Percentiles rank a stretch among this genome's conserved stretches.
Evolutionary conservation across 2,329 filamentous ascomycete species (phyloP).

Genomic region (Phialophora chinensis): DNA sequence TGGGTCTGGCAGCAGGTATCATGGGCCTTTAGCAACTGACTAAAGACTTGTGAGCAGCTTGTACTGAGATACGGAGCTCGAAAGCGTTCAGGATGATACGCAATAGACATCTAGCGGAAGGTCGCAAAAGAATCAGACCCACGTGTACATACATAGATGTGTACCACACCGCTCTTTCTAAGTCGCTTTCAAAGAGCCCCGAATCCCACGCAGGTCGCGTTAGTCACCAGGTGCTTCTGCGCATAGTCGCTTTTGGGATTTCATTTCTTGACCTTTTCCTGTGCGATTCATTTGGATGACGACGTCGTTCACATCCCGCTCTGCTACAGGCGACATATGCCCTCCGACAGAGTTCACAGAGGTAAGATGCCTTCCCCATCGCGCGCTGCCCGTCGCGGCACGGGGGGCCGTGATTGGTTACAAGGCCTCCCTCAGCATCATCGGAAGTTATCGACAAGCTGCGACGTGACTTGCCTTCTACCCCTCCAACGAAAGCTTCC

Average conservation of each 20-base stretch:
- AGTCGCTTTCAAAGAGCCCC: not conserved
- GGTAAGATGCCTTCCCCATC: slow-evolving; percentile 22
- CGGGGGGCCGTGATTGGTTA: slow-evolving; percentile 34
- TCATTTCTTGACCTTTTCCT: not conserved
- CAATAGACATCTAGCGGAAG: not conserved
- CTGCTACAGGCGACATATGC: not conserved
- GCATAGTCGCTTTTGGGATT: not conserved
- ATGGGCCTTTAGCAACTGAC: slow-evolving; percentile 17
- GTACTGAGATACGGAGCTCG: not conserved
- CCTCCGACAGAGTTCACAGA: not conserved
- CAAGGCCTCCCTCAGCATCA: slow-evolving; percentile 24
- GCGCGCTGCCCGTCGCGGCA: slow-evolving; percentile 26
- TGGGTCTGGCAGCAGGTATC: slow-evolving; percentile 29
- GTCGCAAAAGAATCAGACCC: slow-evolving; percentile 1
- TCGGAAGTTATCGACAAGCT: slow-evolving; percentile 5
- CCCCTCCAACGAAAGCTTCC: slow-evolving; percentile 17
- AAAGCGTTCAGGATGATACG: not conserved
- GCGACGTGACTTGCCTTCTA: slow-evolving; percentile 12
- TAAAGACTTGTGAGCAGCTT: not conserved
- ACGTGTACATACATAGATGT: not conserved
- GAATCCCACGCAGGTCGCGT: not conserved
- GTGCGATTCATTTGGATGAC: not conserved
- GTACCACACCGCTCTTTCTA: slow-evolving; percentile 27
- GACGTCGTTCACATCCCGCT: not conserved
- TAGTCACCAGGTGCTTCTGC: slow-evolving; percentile 1